Conservation (phyloP, 208 protist species). For the Trypanosoma lewisi region DNA sequence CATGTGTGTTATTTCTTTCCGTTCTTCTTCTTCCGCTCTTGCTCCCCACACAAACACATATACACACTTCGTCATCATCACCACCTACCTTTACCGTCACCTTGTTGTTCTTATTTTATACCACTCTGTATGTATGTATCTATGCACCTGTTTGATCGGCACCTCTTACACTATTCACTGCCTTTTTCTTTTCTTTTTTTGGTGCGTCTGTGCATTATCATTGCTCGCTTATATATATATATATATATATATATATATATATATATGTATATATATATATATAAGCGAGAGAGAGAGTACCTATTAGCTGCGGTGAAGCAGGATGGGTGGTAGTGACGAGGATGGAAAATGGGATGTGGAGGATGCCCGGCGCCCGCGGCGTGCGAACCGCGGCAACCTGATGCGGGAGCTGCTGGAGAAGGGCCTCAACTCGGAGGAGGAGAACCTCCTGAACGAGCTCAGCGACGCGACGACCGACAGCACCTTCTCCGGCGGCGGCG, state of each 20-base stretch:
- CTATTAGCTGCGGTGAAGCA: neutral
- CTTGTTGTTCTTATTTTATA: neutral
- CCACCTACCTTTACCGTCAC: no score
- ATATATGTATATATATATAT: neutral
- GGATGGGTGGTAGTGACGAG: neutral
- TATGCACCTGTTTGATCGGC: neutral
- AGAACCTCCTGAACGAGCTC: slow-evolving; percentile 42
- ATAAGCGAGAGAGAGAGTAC: no score
- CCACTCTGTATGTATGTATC: neutral
- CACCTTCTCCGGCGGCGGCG: slow-evolving; percentile 61
- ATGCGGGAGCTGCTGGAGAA: slow-evolving; percentile 64
- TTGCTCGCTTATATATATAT: neutral
- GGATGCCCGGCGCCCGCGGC: slow-evolving; percentile 30
- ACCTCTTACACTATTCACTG: neutral
- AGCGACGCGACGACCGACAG: slow-evolving; percentile 55
- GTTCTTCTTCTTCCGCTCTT: slow-evolving; percentile 4
- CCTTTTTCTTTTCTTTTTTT: neutral
- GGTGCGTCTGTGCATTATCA: neutral
- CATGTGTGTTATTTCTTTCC: neutral
- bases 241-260: no score
- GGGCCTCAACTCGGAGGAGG: slow-evolving; percentile 69
- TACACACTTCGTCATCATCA: no score
- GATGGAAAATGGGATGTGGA: slow-evolving; percentile 27
- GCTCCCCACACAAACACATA: neutral
- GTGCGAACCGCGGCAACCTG: slow-evolving; percentile 62